Percentiles rank a stretch among this genome's conserved stretches.
Conservation (phyloP, 805 yeast genomes). For the Lipomyces spencermartinsiae region DNA sequence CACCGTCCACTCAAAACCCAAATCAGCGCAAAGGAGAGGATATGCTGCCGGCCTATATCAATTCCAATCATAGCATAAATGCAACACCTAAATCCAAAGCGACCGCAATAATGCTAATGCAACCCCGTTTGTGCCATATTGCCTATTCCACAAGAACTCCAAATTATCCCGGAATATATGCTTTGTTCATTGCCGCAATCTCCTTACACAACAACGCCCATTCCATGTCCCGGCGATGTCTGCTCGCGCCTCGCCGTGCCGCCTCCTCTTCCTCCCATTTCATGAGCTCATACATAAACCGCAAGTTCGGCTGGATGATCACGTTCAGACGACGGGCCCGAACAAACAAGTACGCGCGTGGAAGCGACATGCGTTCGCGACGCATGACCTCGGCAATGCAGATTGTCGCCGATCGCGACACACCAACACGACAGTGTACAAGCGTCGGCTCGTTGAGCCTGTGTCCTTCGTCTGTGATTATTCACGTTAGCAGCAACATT, state of each 20-base stretch:
- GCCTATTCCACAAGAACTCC: not conserved
- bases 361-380: slow-evolving; percentile 66
- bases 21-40: not conserved
- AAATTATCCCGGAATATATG: slow-evolving; percentile 52
- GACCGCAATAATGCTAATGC: slow-evolving; percentile 1
- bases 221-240: slow-evolving; percentile 67
- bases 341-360: slow-evolving; percentile 85
- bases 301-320: slow-evolving; percentile 90
- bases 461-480: slow-evolving; percentile 57
- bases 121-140: not conserved
- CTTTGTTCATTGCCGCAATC: slow-evolving; percentile 75
- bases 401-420: slow-evolving; percentile 91
- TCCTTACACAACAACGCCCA: slow-evolving; percentile 90
- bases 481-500: slow-evolving; percentile 43
- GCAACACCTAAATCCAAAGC: not conserved
- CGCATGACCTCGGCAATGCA: slow-evolving; percentile 95
- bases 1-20: not conserved
- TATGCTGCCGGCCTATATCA: not conserved
- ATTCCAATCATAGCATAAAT: not conserved
- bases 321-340: slow-evolving; percentile 88
- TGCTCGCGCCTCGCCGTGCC: slow-evolving; percentile 38
- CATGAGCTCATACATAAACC: slow-evolving; percentile 88
- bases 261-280: slow-evolving; percentile 62
- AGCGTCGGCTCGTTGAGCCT: slow-evolving; percentile 57
- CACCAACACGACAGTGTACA: slow-evolving; percentile 96